Evolutionary conservation across 495 filamentous ascomycete species (phyloP).

Genomic region (Tuber umbilicatum): DNA sequence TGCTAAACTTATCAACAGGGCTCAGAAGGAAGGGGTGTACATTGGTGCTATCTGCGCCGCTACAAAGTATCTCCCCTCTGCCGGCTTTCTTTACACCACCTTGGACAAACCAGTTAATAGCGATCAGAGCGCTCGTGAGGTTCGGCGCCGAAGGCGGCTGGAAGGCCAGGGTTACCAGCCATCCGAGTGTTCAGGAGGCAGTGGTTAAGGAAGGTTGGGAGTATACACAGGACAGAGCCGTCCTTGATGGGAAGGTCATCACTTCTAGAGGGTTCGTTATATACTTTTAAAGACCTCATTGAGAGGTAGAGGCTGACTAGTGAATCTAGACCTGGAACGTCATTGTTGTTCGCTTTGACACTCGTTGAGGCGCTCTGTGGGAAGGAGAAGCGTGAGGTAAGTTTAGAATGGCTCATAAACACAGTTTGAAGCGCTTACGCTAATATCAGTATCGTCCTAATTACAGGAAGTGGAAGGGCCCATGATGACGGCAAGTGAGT

Average conservation of each 20-base stretch:
- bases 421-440: neutral
- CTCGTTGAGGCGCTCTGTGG: constrained; percentile 28
- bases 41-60: constrained; percentile 27
- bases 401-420: neutral
- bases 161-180: constrained; percentile 30
- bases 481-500: constrained; percentile 17
- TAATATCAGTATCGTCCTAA: constrained; percentile 3
- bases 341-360: constrained; percentile 31
- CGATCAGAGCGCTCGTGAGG: neutral
- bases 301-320: neutral
- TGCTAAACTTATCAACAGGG: constrained; percentile 21
- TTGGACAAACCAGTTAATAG: neutral
- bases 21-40: constrained; percentile 12
- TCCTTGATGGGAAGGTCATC: constrained; percentile 27
- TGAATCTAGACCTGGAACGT: constrained; percentile 22
- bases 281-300: neutral
- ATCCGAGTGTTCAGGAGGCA: constrained; percentile 29
- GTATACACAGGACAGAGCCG: constrained; percentile 24
- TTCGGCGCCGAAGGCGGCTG: constrained; percentile 9
- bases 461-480: constrained; percentile 30
- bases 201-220: constrained; percentile 32
- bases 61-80: constrained; percentile 16
- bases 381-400: constrained; percentile 25
- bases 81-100: neutral
- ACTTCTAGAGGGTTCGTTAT: constrained; percentile 29